Percentiles rank a stretch among this genome's conserved stretches.
Evolutionary conservation across 257 asterid species (phyloP).

Genomic region (Lycium ferocissimum): DNA sequence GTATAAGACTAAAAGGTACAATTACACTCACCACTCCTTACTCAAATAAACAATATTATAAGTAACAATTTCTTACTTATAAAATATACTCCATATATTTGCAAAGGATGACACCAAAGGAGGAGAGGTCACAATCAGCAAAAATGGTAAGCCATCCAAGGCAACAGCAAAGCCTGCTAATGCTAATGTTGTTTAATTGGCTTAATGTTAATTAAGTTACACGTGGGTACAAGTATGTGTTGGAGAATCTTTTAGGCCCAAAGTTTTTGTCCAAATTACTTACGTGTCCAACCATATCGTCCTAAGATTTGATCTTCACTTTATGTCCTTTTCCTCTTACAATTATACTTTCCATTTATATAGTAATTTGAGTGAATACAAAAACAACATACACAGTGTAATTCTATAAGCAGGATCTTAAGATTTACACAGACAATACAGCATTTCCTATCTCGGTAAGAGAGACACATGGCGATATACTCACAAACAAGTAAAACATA

Average conservation of each 20-base stretch:
- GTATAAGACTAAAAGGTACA: no score
- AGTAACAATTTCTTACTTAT: no score
- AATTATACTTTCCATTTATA: not conserved
- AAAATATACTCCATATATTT: no score
- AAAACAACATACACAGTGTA: no score
- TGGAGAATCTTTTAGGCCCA: constrained; percentile 46
- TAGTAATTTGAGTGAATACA: not conserved
- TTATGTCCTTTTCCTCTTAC: not conserved
- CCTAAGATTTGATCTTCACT: not conserved
- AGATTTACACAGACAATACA: no score
- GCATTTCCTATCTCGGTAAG: no score
- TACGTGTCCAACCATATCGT: constrained; percentile 47
- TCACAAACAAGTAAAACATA: no score
- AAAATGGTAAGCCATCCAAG: not conserved
- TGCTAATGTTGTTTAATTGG: constrained; percentile 27
- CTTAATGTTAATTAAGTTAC: not conserved
- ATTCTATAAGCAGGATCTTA: no score
- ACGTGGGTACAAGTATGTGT: constrained; percentile 46
- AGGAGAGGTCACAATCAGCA: not conserved
- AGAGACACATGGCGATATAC: no score
- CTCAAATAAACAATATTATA: no score
- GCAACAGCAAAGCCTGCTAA: not conserved
- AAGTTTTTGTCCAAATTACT: constrained; percentile 40
- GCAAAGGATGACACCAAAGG: not conserved
- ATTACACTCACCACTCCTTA: no score